phyloP scores from a whole-genome alignment of 305 asterid species.

The Rubia peregrina region DNA sequence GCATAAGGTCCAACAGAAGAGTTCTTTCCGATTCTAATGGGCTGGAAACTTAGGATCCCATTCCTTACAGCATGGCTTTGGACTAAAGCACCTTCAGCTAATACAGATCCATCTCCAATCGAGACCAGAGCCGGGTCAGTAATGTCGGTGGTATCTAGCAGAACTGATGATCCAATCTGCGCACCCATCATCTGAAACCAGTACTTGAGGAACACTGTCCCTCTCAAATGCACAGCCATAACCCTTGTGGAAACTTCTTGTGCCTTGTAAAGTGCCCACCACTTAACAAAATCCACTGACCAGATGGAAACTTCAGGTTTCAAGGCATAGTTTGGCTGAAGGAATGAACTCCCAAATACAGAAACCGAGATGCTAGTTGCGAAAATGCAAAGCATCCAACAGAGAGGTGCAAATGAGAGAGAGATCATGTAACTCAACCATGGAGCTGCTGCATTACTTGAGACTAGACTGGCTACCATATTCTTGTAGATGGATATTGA shows the following conservation, averaged over 20 bases:
- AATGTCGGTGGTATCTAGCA: slow-evolving; percentile 59
- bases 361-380: slow-evolving; percentile 51
- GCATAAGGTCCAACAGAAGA: slow-evolving; percentile 58
- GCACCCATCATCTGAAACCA: slow-evolving; percentile 77
- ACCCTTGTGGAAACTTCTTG: slow-evolving; percentile 66
- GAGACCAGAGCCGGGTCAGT: slow-evolving; percentile 72
- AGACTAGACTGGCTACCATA: slow-evolving; percentile 22
- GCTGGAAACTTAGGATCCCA: slow-evolving; percentile 46
- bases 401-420: slow-evolving; percentile 45
- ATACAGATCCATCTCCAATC: slow-evolving; percentile 49
- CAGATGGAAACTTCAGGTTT: slow-evolving; percentile 47
- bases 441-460: slow-evolving; percentile 25
- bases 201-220: slow-evolving; percentile 57
- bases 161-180: slow-evolving; percentile 56
- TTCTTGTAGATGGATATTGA: slow-evolving; percentile 33
- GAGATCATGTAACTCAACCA: slow-evolving; percentile 39
- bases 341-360: slow-evolving; percentile 55
- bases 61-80: slow-evolving; percentile 66
- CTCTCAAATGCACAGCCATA: slow-evolving; percentile 73
- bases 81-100: slow-evolving; percentile 61
- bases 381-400: slow-evolving; percentile 60
- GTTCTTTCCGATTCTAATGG: slow-evolving; percentile 49
- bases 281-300: slow-evolving; percentile 62
- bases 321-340: slow-evolving; percentile 64
- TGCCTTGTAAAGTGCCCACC: slow-evolving; percentile 81